Evolutionary conservation across 1,284 basidiomycete genomes (phyloP).

Genomic region (Rhodotorula glutinis): DNA sequence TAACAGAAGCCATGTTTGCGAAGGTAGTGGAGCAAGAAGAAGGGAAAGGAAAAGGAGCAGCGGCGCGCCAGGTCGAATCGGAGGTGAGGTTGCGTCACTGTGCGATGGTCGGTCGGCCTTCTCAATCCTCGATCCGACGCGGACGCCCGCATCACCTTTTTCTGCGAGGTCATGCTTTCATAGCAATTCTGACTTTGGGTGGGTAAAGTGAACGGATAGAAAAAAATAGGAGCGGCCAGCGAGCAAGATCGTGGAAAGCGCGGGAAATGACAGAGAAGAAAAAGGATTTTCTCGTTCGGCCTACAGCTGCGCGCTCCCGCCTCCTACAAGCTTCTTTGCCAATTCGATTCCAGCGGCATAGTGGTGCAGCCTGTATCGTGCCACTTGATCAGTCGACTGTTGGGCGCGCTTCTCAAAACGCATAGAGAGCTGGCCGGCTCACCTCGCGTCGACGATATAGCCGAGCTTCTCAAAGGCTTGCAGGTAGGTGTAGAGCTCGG

Average conservation of each 20-base stretch:
- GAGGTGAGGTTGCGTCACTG: neutral
- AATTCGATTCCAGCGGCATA: conserved; percentile 66
- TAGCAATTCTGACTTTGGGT: too few relatives aligned
- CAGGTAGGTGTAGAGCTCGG: conserved; percentile 61
- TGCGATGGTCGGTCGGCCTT: neutral
- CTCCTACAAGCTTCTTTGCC: conserved; percentile 6
- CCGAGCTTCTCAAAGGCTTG: conserved; percentile 64
- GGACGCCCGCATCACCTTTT: too few relatives aligned
- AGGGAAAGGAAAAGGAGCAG: too few relatives aligned
- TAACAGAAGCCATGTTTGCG: neutral
- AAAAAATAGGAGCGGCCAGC: too few relatives aligned
- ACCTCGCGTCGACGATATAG: conserved; percentile 70
- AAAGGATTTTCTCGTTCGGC: too few relatives aligned
- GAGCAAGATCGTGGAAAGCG: too few relatives aligned
- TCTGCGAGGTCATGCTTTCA: too few relatives aligned
- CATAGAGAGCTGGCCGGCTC: neutral
- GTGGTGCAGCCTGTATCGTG: conserved; percentile 55
- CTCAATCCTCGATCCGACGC: neutral
- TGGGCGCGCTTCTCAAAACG: neutral
- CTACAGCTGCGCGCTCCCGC: conserved; percentile 5
- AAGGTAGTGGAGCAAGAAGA: neutral
- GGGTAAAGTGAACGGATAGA: too few relatives aligned
- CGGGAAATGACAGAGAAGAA: too few relatives aligned
- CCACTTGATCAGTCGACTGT: too few relatives aligned
- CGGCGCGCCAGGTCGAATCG: too few relatives aligned